These are phyloP conservation scores for Aureobasidium sp. DNA, from an alignment of 2,329 filamentous ascomycete genomes.

Conservation along the genomic window DNA sequence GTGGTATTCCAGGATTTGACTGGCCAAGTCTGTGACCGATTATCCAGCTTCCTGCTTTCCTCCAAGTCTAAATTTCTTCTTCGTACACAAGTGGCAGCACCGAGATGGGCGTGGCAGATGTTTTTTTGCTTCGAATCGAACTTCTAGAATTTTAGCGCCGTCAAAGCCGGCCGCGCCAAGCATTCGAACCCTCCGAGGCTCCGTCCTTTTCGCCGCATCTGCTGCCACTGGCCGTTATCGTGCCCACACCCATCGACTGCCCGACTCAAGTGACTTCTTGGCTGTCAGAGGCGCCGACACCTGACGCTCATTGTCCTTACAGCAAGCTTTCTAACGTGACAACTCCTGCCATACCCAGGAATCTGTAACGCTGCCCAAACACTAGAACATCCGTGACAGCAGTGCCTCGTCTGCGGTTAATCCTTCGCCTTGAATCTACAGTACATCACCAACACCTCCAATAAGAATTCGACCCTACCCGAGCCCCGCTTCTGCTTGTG, in stretches of 20 bases:
- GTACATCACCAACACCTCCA: conserved; percentile 12
- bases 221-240: background rate
- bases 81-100: background rate
- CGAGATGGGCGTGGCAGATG: conserved; percentile 9
- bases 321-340: background rate
- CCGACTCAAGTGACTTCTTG: background rate
- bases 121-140: conserved; percentile 14
- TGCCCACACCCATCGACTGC: background rate
- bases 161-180: conserved; percentile 11
- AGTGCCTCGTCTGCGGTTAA: conserved; percentile 5
- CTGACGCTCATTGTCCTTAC: background rate
- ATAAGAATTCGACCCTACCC: conserved; percentile 11
- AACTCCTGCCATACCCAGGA: background rate
- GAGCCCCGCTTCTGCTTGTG: conserved; percentile 15
- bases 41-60: background rate
- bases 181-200: background rate
- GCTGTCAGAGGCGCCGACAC: background rate
- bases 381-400: background rate
- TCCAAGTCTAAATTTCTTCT: background rate
- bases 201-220: conserved; percentile 3
- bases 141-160: conserved; percentile 14
- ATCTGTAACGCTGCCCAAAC: background rate
- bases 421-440: conserved; percentile 12
- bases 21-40: background rate
- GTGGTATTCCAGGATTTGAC: background rate